Evolutionary conservation across 2,329 filamentous ascomycete genomes (phyloP).

Genomic region (Boeremia exigua): DNA sequence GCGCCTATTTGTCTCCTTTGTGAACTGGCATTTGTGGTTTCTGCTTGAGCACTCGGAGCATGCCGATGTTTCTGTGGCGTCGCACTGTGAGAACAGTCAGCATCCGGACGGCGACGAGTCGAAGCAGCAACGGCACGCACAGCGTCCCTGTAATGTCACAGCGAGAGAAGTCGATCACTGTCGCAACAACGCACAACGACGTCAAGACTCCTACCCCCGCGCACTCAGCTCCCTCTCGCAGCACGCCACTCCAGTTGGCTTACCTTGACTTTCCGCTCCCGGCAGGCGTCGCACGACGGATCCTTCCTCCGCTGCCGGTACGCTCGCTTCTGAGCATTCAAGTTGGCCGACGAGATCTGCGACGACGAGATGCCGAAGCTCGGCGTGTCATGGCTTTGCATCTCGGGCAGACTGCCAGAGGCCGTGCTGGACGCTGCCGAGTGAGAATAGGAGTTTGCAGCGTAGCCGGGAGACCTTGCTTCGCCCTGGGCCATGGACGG

Average conservation of each 20-base stretch:
- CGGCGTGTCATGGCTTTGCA: constrained; percentile 39
- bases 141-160: neutral
- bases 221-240: neutral
- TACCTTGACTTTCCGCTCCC: constrained; percentile 77
- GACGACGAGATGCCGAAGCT: constrained; percentile 51
- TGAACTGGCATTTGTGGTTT: constrained; percentile 97
- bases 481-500: constrained; percentile 38
- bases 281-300: constrained; percentile 95
- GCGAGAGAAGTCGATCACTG: neutral
- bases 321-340: constrained; percentile 84
- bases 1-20: constrained; percentile 95
- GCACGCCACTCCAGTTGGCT: constrained; percentile 7
- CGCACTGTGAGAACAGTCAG: constrained; percentile 65
- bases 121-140: neutral
- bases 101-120: neutral
- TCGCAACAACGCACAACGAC: too few species aligned
- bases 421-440: constrained; percentile 47
- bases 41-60: constrained; percentile 97
- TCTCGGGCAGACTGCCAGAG: constrained; percentile 41
- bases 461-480: constrained; percentile 43
- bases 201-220: too few species aligned
- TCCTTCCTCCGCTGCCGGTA: constrained; percentile 96
- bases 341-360: constrained; percentile 55
- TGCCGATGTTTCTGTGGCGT: constrained; percentile 93
- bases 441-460: constrained; percentile 38